Evolutionary conservation across 139 green algal species (phyloP).

Genomic region (Deuterostichococcus epilithicus): DNA sequence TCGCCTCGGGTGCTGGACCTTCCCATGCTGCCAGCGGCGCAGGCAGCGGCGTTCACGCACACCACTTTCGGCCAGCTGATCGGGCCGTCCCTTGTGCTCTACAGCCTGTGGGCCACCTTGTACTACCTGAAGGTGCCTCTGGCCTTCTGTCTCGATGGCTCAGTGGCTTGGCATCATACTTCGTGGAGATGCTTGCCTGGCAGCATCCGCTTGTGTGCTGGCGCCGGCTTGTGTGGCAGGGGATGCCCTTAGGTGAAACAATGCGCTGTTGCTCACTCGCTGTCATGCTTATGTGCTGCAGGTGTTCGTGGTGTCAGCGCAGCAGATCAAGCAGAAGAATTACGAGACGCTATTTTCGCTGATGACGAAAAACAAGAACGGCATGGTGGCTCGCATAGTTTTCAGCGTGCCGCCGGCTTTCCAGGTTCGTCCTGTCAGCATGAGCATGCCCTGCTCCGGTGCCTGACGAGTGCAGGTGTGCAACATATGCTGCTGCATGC

Average conservation of each 20-base stretch:
- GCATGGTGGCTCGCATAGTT: background rate
- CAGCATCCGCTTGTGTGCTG: background rate
- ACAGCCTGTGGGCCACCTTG: conserved; percentile 43
- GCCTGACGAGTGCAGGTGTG: background rate
- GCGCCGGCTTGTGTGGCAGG: background rate
- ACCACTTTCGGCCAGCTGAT: conserved; percentile 40
- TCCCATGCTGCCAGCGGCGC: background rate
- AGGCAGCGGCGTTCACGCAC: conserved; percentile 13
- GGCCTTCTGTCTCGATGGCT: conserved; percentile 44
- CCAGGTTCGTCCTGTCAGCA: background rate
- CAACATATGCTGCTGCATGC: background rate
- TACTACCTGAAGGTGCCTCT: conserved; percentile 58
- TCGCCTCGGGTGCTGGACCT: conserved; percentile 24
- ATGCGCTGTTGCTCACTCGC: background rate
- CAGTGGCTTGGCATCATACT: background rate
- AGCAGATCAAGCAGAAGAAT: background rate
- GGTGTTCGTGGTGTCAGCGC: background rate
- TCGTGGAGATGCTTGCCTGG: background rate
- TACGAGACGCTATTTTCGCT: background rate
- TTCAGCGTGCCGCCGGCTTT: background rate
- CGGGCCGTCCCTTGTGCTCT: conserved; percentile 42
- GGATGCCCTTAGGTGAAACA: background rate
- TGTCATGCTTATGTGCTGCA: background rate
- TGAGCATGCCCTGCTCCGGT: no score
- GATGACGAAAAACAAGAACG: background rate